phyloP scores from a whole-genome alignment of 495 filamentous ascomycete genomes.

The Aspergillus ellipticus region DNA sequence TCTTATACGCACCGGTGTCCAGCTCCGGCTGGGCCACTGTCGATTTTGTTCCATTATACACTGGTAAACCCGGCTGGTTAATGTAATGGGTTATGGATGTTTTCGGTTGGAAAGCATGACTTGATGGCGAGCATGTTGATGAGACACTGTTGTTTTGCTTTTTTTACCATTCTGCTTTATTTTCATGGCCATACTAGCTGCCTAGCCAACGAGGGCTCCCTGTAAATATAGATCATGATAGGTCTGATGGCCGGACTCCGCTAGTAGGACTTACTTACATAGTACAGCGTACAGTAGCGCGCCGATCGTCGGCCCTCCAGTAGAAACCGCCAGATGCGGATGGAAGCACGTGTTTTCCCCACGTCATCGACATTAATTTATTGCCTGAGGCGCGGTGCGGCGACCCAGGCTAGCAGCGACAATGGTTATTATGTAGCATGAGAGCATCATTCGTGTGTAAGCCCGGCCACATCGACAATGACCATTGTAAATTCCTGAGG shows the following conservation, averaged over 20 bases:
- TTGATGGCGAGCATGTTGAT: neutral
- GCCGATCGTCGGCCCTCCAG: neutral
- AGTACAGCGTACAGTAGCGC: neutral
- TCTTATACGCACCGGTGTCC: neutral
- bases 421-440: neutral
- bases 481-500: too few relatives aligned
- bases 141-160: neutral
- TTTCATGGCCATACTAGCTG: neutral
- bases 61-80: neutral
- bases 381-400: neutral
- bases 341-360: constrained; percentile 26
- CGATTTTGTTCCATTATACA: constrained; percentile 4
- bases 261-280: too few relatives aligned
- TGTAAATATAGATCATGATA: constrained; percentile 12
- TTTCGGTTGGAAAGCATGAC: neutral
- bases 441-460: too few relatives aligned
- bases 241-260: neutral
- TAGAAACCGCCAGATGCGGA: constrained; percentile 11
- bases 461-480: too few relatives aligned
- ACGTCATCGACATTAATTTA: constrained; percentile 24
- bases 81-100: constrained; percentile 2
- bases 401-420: neutral
- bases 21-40: neutral
- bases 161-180: neutral
- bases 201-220: neutral